Conservation (phyloP, 345 rosid genomes). For the Physaria fendleri region DNA sequence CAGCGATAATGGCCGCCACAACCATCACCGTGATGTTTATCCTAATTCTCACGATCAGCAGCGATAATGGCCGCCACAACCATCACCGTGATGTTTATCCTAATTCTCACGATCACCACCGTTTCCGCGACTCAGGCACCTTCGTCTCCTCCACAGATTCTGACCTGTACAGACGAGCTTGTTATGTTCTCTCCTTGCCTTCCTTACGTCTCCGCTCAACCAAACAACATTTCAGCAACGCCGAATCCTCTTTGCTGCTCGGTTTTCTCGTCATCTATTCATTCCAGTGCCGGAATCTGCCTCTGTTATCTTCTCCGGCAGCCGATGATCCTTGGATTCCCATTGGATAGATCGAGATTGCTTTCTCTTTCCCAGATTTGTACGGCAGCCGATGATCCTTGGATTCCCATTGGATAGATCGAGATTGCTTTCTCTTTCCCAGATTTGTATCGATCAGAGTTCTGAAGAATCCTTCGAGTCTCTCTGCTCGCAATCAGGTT, state of each 20-base stretch:
- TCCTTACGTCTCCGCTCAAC: conserved; percentile 54
- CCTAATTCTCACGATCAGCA: conserved; percentile 5
- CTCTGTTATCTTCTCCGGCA: conserved; percentile 63
- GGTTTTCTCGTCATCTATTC: conserved; percentile 39
- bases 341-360: conserved; percentile 53
- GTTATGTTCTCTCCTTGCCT: conserved; percentile 76
- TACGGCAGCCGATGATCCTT: conserved; percentile 47
- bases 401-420: conserved; percentile 71
- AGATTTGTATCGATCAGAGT: conserved; percentile 32
- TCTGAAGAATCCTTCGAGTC: conserved; percentile 33
- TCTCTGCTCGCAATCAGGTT: conserved; percentile 44
- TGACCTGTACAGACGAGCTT: conserved; percentile 44
- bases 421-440: conserved; percentile 47
- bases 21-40: neutral
- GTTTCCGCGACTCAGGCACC: conserved; percentile 16
- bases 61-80: conserved; percentile 21
- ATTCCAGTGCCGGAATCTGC: conserved; percentile 41
- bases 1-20: conserved; percentile 22
- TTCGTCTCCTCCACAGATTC: conserved; percentile 15
- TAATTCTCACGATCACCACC: neutral
- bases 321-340: conserved; percentile 71
- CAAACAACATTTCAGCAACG: conserved; percentile 44
- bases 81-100: neutral
- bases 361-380: conserved; percentile 52
- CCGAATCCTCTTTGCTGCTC: conserved; percentile 53